These are phyloP conservation scores for Dunaliella salina DNA, from an alignment of 163 green algal genomes.

Conservation along the genomic window DNA sequence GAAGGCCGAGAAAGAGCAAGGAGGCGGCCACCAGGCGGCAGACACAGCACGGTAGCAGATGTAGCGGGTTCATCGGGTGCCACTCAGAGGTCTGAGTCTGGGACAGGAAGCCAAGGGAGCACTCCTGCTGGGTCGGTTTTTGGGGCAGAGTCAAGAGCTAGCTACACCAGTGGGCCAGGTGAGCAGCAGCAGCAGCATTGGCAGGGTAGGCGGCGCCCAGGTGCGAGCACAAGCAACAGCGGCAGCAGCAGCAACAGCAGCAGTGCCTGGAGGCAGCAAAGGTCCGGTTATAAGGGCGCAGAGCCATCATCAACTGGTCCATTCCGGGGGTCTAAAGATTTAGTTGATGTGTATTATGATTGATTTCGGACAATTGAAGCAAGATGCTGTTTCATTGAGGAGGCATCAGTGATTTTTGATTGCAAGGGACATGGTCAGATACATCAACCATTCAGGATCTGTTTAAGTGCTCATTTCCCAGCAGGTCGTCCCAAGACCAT, in stretches of 20 bases:
- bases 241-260: not conserved
- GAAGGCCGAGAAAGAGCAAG: not conserved
- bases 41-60: not conserved
- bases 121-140: not conserved
- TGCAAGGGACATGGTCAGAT: too few relatives aligned
- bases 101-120: not conserved
- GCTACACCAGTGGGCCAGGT: not conserved
- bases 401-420: too few relatives aligned
- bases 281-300: not conserved
- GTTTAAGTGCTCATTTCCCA: too few relatives aligned
- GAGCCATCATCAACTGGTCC: not conserved
- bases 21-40: not conserved
- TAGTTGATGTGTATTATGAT: slow-evolving; percentile 14
- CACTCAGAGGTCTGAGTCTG: not conserved
- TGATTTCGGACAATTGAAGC: not conserved
- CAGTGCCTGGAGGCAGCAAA: not conserved
- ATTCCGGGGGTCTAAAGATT: not conserved
- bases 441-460: too few relatives aligned
- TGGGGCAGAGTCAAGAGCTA: not conserved
- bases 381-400: too few relatives aligned
- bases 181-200: slow-evolving; percentile 1
- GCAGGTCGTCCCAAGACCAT: too few relatives aligned
- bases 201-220: not conserved
- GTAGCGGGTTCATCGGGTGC: not conserved
- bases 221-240: not conserved